These are phyloP conservation scores for Aurantiochytrium sp. DNA, from an alignment of 108 stramenopile species.

Conservation along the genomic window DNA sequence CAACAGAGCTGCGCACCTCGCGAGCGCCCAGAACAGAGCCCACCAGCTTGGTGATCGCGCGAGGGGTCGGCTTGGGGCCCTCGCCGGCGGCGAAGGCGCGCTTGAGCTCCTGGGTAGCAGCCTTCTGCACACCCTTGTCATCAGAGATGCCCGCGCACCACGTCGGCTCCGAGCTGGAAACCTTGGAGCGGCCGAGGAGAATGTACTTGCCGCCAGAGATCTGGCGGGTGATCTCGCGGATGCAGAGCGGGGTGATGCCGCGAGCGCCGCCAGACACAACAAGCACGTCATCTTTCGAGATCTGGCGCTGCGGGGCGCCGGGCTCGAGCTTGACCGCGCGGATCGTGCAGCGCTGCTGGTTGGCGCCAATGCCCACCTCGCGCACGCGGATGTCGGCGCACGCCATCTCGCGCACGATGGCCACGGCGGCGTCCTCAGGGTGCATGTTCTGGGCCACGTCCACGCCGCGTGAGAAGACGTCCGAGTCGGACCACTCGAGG, in stretches of 20 bases:
- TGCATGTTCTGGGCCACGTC: neutral
- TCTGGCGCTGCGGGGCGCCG: neutral
- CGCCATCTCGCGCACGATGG: neutral
- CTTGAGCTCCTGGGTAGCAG: slow-evolving; percentile 9
- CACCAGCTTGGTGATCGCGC: neutral
- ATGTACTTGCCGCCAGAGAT: neutral
- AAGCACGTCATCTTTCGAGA: neutral
- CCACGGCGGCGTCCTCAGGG: neutral
- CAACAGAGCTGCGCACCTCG: neutral
- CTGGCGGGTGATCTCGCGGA: neutral
- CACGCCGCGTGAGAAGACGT: neutral
- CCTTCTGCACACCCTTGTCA: neutral
- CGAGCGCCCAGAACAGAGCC: neutral
- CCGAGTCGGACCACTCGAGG: neutral
- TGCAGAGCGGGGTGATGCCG: neutral
- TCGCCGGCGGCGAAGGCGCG: neutral
- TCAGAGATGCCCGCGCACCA: neutral
- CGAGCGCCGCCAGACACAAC: neutral
- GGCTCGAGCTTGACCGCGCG: neutral
- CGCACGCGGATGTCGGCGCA: neutral
- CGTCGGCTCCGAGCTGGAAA: neutral
- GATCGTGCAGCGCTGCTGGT: slow-evolving; percentile 13
- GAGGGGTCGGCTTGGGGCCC: neutral
- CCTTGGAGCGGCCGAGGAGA: neutral
- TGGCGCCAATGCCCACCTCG: neutral